Percentiles rank a stretch among this genome's conserved stretches.
Evolutionary conservation across 441 rosid species (phyloP).

Genomic region (Adansonia gregorii): DNA sequence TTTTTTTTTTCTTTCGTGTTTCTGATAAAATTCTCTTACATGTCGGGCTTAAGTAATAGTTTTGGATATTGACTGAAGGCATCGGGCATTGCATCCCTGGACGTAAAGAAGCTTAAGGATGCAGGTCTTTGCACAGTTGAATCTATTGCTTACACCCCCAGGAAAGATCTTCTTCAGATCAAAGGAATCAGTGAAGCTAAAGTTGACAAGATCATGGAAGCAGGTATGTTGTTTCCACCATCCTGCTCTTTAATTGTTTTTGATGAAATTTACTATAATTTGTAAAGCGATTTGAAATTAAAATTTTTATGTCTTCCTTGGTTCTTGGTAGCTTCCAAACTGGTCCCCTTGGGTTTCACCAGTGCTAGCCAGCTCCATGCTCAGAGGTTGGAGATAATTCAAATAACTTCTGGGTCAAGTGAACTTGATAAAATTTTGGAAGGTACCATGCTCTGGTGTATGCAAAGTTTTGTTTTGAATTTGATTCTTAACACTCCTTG

Average conservation of each 20-base stretch:
- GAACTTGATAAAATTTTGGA: constrained; percentile 96
- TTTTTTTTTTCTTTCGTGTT: too few relatives aligned
- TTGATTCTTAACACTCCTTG: not conserved
- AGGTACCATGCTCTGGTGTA: constrained; percentile 43
- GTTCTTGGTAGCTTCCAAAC: constrained; percentile 71
- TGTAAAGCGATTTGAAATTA: not conserved
- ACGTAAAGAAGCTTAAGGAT: constrained; percentile 90
- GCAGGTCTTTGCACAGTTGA: constrained; percentile 94
- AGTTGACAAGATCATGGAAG: constrained; percentile 93
- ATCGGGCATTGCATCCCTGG: constrained; percentile 84
- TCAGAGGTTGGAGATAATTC: constrained; percentile 90
- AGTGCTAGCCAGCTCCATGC: constrained; percentile 93
- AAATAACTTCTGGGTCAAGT: constrained; percentile 90
- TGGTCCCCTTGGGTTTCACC: constrained; percentile 91
- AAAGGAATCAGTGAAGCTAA: constrained; percentile 97
- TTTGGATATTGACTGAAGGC: constrained; percentile 42
- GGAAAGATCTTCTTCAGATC: constrained; percentile 96
- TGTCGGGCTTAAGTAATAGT: constrained; percentile 1
- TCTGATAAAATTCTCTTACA: not conserved
- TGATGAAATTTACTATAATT: not conserved
- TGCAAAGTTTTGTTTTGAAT: not conserved
- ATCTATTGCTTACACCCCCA: constrained; percentile 84
- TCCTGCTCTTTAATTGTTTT: too few relatives aligned
- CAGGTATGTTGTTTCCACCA: constrained; percentile 47
- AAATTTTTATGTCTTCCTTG: constrained; percentile 20